Evolutionary conservation across 768 basidiomycete genomes (phyloP).

Genomic region (Boletus rubescentipes): DNA sequence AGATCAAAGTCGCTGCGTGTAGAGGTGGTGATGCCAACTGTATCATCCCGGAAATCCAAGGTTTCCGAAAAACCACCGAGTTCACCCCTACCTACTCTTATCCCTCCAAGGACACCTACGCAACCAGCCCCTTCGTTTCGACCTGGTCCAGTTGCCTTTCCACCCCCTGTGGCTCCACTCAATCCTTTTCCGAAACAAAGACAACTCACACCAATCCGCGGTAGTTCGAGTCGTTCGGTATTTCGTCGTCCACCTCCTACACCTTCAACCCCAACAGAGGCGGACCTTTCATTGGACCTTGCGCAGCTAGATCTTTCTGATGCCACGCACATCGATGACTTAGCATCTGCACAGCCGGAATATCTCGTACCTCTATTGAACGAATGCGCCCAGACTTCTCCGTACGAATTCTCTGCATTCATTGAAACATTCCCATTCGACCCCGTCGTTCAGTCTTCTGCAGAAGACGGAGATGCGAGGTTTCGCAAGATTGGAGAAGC

Average conservation of each 20-base stretch:
- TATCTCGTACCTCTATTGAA: conserved; percentile 64
- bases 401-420: conserved; percentile 80
- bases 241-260: conserved; percentile 47
- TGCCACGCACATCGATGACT: conserved; percentile 46
- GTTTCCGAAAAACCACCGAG: conserved; percentile 14
- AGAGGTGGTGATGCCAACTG: conserved; percentile 45
- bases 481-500: conserved; percentile 95
- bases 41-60: conserved; percentile 23
- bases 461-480: conserved; percentile 29
- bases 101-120: conserved; percentile 4
- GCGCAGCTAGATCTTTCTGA: conserved; percentile 46
- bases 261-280: conserved; percentile 54
- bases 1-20: conserved; percentile 27
- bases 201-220: conserved; percentile 67
- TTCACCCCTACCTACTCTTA: not conserved
- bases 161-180: conserved; percentile 6
- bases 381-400: conserved; percentile 68
- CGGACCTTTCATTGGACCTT: conserved; percentile 40
- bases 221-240: conserved; percentile 34
- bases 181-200: conserved; percentile 44
- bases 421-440: conserved; percentile 79
- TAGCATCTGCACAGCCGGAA: conserved; percentile 44
- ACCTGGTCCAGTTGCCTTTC: not conserved
- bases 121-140: not conserved
- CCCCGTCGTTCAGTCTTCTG: conserved; percentile 49